Conservation (phyloP, 2,329 filamentous ascomycete species). For the Neonectria sp. region DNA sequence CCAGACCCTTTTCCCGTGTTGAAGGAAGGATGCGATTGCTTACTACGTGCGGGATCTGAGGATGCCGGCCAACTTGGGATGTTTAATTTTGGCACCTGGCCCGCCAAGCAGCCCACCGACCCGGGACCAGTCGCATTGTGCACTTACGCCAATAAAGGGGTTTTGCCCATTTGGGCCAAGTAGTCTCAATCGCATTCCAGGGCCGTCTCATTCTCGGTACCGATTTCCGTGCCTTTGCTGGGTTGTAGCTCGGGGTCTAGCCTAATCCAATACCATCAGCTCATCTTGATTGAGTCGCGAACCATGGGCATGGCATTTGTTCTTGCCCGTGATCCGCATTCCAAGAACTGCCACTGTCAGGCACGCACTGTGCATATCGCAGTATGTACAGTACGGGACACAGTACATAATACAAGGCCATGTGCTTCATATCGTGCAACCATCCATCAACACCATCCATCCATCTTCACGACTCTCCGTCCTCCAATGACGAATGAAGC, state of each 20-base stretch:
- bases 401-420: not conserved
- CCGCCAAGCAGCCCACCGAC: not conserved
- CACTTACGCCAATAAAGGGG: not conserved
- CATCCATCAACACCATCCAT: not conserved
- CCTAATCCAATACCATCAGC: not conserved
- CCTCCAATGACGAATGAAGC: not conserved
- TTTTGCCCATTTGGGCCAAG: constrained; percentile 1
- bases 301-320: not conserved
- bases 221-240: not conserved
- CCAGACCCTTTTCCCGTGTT: not conserved
- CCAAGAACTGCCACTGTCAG: not conserved
- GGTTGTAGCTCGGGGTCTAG: not conserved
- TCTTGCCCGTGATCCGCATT: not conserved
- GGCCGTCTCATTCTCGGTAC: not conserved
- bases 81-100: constrained; percentile 2
- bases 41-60: not conserved
- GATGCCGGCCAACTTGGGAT: not conserved
- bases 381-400: not conserved
- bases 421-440: not conserved
- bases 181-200: not conserved
- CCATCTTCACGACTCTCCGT: not conserved
- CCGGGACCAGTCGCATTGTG: not conserved
- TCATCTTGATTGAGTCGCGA: not conserved
- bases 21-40: not conserved
- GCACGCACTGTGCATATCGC: not conserved